phyloP scores from a whole-genome alignment of 176 grass and related monocot genomes.

The Oryza nivara region DNA sequence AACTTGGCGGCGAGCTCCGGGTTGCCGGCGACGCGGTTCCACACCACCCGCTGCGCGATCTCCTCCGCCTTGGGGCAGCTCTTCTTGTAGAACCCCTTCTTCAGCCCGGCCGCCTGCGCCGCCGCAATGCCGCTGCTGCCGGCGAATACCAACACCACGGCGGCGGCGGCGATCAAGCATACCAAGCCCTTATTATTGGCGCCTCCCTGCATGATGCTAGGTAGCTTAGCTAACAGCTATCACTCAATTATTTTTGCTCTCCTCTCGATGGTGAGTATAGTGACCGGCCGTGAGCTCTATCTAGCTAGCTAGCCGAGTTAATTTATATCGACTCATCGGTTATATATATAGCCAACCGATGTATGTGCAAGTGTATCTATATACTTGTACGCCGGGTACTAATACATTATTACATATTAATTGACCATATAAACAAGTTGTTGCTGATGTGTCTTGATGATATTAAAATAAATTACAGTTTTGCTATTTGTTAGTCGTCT shows the following conservation, averaged over 20 bases:
- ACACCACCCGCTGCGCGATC: conserved; percentile 41
- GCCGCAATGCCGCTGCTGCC: not conserved
- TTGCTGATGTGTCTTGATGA: too few relatives aligned
- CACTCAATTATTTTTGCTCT: not conserved
- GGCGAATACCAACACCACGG: not conserved
- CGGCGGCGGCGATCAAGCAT: not conserved
- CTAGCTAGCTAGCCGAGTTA: not conserved
- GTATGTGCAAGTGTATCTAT: too few relatives aligned
- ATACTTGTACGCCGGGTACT: too few relatives aligned
- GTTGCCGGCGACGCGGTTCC: conserved; percentile 34
- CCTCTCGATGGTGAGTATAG: not conserved
- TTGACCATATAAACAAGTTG: too few relatives aligned
- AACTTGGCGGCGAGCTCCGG: conserved; percentile 52
- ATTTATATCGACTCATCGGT: too few relatives aligned
- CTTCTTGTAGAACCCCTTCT: conserved; percentile 67
- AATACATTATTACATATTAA: too few relatives aligned
- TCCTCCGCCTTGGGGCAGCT: conserved; percentile 55
- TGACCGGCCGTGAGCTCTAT: not conserved
- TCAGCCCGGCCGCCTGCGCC: conserved; percentile 42
- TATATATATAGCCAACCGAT: not conserved
- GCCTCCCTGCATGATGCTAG: not conserved
- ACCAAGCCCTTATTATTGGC: not conserved
- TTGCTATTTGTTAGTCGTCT: too few relatives aligned
- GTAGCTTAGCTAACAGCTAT: too few relatives aligned
- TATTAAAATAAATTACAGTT: too few relatives aligned